phyloP scores from a whole-genome alignment of 148 eudicot genomes.

The Pouteria glomerata region DNA sequence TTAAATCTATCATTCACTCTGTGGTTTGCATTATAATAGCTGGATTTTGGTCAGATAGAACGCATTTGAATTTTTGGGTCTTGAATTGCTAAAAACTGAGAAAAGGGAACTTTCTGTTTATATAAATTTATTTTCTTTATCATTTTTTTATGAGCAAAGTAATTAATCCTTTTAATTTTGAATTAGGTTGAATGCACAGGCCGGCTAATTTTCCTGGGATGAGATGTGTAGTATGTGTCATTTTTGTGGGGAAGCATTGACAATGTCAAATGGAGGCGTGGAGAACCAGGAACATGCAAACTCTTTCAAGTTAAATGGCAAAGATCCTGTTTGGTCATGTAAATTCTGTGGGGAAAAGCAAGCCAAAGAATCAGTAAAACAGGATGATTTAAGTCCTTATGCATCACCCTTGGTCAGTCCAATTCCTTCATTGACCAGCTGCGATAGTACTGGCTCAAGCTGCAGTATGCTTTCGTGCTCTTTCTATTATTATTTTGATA shows the following conservation, averaged over 20 bases:
- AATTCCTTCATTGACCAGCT: conserved; percentile 39
- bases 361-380: conserved; percentile 20
- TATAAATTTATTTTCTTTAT: not conserved
- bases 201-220: conserved; percentile 10
- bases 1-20: not conserved
- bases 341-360: conserved; percentile 20
- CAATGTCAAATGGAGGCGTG: conserved; percentile 31
- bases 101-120: not conserved
- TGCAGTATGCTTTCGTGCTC: conserved; percentile 38
- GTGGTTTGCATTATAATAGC: not conserved
- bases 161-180: not conserved
- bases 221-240: conserved; percentile 40
- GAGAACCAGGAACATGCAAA: conserved; percentile 32
- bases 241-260: conserved; percentile 17
- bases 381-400: conserved; percentile 26
- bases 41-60: not conserved
- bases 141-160: not conserved
- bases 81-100: not conserved
- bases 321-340: conserved; percentile 19
- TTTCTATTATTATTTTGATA: not conserved
- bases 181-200: conserved; percentile 7
- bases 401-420: conserved; percentile 25
- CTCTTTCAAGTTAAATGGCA: conserved; percentile 16
- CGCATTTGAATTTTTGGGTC: not conserved
- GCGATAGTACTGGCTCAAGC: conserved; percentile 47